Conservation (phyloP, 2,329 filamentous ascomycete genomes). For the Curvularia sp. region DNA sequence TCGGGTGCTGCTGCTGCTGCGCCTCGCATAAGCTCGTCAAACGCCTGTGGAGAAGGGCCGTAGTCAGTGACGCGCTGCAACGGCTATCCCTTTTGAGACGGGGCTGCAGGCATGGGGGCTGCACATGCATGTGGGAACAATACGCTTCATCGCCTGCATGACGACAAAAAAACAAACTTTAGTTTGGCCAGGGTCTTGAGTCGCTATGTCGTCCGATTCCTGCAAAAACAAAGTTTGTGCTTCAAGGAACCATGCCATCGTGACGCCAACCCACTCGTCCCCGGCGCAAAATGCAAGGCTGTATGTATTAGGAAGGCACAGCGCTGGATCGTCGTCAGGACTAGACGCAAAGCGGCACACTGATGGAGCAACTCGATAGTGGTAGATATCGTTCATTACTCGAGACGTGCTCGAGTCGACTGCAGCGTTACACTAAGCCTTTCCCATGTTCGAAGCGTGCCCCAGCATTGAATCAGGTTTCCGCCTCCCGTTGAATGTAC, state of each 20-base stretch:
- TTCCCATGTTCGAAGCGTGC: conserved; percentile 12
- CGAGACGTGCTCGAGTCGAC: conserved; percentile 7
- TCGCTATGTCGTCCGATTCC: conserved; percentile 9
- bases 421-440: conserved; percentile 4
- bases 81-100: conserved; percentile 10
- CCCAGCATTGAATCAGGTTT: conserved; percentile 10
- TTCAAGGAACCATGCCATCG: not conserved
- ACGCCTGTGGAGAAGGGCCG: conserved; percentile 14
- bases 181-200: conserved; percentile 12
- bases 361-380: conserved; percentile 6
- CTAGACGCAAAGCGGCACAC: not conserved
- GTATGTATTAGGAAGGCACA: conserved; percentile 5
- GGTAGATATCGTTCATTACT: conserved; percentile 12
- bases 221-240: conserved; percentile 18
- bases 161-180: conserved; percentile 24
- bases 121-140: conserved; percentile 24
- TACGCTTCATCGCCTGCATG: conserved; percentile 19
- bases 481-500: conserved; percentile 12
- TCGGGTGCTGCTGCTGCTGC: conserved; percentile 15
- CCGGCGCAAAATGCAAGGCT: conserved; percentile 1
- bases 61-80: conserved; percentile 13
- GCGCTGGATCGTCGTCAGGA: conserved; percentile 7
- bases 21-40: conserved; percentile 14
- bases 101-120: conserved; percentile 22
- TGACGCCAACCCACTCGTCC: conserved; percentile 2